A percentile compares a stretch with the other conserved stretches of the same genome.
phyloP scores from a whole-genome alignment of 1,284 basidiomycete species.

The Melampsora americana region DNA sequence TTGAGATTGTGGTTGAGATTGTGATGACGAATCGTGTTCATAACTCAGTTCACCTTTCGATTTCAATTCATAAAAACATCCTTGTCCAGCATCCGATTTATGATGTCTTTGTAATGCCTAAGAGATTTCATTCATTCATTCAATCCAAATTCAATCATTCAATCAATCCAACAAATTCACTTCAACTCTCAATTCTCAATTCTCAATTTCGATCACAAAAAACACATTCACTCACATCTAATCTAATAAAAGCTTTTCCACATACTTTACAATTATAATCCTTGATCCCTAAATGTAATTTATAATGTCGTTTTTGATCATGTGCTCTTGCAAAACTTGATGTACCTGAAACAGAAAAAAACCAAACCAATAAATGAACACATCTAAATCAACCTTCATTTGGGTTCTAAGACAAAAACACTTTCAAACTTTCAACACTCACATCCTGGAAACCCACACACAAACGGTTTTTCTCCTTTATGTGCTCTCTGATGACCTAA shows the following conservation, averaged over 20 bases:
- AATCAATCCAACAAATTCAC: too few species aligned
- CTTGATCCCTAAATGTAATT: conserved; percentile 35
- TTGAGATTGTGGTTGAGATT: too few species aligned
- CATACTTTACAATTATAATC: conserved; percentile 37
- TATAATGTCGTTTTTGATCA: conserved; percentile 42
- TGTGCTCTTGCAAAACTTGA: conserved; percentile 37
- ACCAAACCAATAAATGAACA: too few species aligned
- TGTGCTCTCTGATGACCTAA: conserved; percentile 39
- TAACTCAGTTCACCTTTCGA: neutral
- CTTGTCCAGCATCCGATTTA: conserved; percentile 38
- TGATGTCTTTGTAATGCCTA: conserved; percentile 40
- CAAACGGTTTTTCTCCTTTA: conserved; percentile 41
- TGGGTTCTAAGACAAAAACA: neutral
- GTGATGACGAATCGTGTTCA: neutral
- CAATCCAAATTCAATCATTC: too few species aligned
- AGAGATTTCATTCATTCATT: too few species aligned
- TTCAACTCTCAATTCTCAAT: too few species aligned
- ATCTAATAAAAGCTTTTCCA: conserved; percentile 31
- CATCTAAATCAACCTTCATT: too few species aligned
- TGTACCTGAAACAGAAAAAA: conserved; percentile 6
- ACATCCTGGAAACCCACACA: conserved; percentile 39
- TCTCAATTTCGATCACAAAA: too few species aligned
- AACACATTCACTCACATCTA: conserved; percentile 22
- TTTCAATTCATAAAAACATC: conserved; percentile 13
- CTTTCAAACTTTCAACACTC: conserved; percentile 5